Base-by-base conservation (phyloP, 768 basidiomycete genomes). In the Hericium erinaceus region DNA sequence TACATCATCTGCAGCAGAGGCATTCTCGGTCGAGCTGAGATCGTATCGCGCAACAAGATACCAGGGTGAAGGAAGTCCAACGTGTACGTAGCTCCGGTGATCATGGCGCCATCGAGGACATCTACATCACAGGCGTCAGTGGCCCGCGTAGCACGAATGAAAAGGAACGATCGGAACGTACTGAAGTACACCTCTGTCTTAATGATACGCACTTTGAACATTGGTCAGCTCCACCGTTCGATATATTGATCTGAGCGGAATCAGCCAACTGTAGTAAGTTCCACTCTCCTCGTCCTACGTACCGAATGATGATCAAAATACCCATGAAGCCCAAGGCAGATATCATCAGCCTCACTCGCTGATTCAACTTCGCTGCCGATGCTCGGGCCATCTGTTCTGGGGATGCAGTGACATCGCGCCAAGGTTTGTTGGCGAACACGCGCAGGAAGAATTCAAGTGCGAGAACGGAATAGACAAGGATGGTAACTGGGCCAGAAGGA, bases 91-190 rank as follows among this genome's bases (percentile, higher is more conserved):
- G 57, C 60, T 18, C 53, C 54, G 12, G 16, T 8, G 46, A 62
- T 57, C 61, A 61, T 61, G 28, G 39, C 20, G 39, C 54, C 60
- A 16, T 61, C 61, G 12, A 62, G 61, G 15, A 61, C 40, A 24
- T 48, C 60, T 62, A 16, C 28, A 48, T 6, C n/a, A 9, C 26
- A n/a, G 12, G 18, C 12, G 9, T 40, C 38, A 58, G 20, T n/a
- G n/a, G 39, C 26, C 22, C 7, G 28, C 40, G 33, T 33, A 4
- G 41, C 26, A 38, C 9, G 33, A 22, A 22, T 10, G 8, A 33
- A 33, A 10, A 33, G 1, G 0, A 33, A 7, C 6, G 6, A 33
- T 33, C 33, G 26, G 12, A 15, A 61, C 57, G 8, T 52, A 61
- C 62, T 38, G 44, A 61, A 61, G 26, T 46, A 37, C 55, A 41